Percentiles rank a stretch among this genome's conserved stretches.
Evolutionary conservation across 345 rosid species (phyloP).

Genomic region (Dipteronia dyeriana): DNA sequence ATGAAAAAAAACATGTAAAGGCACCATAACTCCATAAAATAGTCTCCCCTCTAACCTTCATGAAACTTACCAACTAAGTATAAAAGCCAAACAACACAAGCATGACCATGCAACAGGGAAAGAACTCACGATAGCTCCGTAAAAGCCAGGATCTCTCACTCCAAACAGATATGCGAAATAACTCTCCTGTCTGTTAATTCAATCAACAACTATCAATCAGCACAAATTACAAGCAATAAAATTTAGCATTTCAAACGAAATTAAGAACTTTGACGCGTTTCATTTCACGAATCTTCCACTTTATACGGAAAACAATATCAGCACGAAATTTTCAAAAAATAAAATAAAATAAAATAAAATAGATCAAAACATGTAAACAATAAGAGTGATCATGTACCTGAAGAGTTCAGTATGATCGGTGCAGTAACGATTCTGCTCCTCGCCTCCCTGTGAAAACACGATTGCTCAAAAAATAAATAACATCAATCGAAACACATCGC

Average conservation of each 20-base stretch:
- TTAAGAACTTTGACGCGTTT: background rate
- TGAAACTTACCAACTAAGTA: background rate
- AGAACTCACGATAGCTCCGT: constrained; percentile 82
- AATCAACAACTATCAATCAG: constrained; percentile 12
- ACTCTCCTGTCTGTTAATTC: constrained; percentile 69
- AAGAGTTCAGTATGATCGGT: constrained; percentile 92
- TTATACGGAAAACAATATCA: background rate
- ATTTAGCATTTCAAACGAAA: background rate
- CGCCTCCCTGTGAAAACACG: constrained; percentile 64
- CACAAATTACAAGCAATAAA: background rate
- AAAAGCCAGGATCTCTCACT: constrained; percentile 82
- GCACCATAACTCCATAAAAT: background rate
- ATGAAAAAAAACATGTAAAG: background rate
- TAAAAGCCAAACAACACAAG: background rate
- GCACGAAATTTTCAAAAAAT: background rate
- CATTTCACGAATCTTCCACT: background rate
- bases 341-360: background rate
- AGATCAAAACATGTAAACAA: background rate
- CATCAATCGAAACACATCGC: background rate
- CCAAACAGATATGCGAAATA: constrained; percentile 94
- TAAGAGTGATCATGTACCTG: constrained; percentile 45
- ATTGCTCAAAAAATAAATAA: background rate
- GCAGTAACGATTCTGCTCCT: constrained; percentile 75
- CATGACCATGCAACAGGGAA: constrained; percentile 7
- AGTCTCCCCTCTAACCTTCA: background rate